phyloP scores from a whole-genome alignment of 768 basidiomycete genomes.

The Botryobasidium botryosum region DNA sequence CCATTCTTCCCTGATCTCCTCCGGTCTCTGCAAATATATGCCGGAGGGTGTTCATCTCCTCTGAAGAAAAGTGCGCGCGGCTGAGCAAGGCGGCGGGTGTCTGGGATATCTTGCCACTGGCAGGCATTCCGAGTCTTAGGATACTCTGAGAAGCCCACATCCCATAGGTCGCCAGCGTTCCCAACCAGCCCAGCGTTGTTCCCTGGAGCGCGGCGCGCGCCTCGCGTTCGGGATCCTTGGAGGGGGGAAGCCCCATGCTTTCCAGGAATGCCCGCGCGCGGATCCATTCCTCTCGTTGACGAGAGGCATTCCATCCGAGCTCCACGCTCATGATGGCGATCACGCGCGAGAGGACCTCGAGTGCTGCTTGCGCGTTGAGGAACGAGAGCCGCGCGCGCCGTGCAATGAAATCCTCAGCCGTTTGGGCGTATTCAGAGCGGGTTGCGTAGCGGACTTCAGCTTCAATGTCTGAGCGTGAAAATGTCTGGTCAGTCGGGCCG shows the following conservation, averaged over 20 bases:
- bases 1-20: background rate
- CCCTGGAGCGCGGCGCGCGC: background rate
- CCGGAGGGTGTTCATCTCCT: background rate
- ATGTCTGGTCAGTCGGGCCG: background rate
- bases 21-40: background rate
- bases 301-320: constrained; percentile 50
- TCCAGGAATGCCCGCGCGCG: constrained; percentile 48
- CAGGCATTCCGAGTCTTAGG: background rate
- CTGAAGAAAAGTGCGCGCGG: background rate
- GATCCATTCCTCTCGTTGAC: constrained; percentile 43
- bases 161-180: background rate
- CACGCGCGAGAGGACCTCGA: constrained; percentile 70
- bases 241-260: constrained; percentile 61
- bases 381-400: constrained; percentile 87
- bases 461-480: constrained; percentile 47
- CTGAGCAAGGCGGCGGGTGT: background rate
- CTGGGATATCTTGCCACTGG: background rate
- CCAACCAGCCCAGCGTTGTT: background rate
- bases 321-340: constrained; percentile 85
- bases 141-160: background rate
- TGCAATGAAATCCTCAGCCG: constrained; percentile 84
- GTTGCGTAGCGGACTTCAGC: constrained; percentile 85
- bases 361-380: constrained; percentile 74
- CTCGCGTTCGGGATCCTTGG: constrained; percentile 13
- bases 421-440: constrained; percentile 79